Conservation (phyloP, 768 basidiomycete genomes). For the Baorangia bicolor region DNA sequence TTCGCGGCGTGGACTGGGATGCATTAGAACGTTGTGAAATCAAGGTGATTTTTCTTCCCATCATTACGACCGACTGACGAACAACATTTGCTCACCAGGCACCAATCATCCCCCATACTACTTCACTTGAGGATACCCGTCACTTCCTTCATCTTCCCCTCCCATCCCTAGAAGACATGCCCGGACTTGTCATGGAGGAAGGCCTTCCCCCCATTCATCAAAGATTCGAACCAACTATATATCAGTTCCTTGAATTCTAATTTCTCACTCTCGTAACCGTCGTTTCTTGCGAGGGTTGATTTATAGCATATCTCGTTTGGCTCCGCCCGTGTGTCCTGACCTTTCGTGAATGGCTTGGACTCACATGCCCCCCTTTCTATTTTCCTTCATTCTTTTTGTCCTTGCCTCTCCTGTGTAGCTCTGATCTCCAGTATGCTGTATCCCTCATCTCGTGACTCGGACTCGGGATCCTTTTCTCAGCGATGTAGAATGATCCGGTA, state of each 20-base stretch:
- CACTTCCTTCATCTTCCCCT: conserved; percentile 81
- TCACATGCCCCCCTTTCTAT: conserved; percentile 8
- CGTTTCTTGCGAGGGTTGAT: conserved; percentile 13
- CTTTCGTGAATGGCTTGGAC: background rate
- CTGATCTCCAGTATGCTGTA: conserved; percentile 31
- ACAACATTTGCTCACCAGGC: conserved; percentile 47
- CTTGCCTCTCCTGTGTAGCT: conserved; percentile 27
- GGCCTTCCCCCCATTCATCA: conserved; percentile 55
- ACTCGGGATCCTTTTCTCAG: conserved; percentile 2
- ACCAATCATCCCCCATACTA: conserved; percentile 81
- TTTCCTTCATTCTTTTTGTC: conserved; percentile 1
- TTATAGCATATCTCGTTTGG: conserved; percentile 29
- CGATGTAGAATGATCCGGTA: conserved; percentile 12
- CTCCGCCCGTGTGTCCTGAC: conserved; percentile 1
- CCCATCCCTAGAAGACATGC: conserved; percentile 77
- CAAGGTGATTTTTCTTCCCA: conserved; percentile 49
- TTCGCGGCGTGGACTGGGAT: conserved; percentile 92
- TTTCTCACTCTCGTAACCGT: conserved; percentile 6
- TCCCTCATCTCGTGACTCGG: conserved; percentile 14
- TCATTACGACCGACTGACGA: background rate
- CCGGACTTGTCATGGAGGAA: conserved; percentile 70
- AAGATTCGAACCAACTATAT: conserved; percentile 64
- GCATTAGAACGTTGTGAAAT: conserved; percentile 85
- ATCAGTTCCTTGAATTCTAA: conserved; percentile 78
- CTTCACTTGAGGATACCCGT: conserved; percentile 79